Evolutionary conservation across 164 flowering plant species (phyloP).

Genomic region (Hamamelis virginiana): DNA sequence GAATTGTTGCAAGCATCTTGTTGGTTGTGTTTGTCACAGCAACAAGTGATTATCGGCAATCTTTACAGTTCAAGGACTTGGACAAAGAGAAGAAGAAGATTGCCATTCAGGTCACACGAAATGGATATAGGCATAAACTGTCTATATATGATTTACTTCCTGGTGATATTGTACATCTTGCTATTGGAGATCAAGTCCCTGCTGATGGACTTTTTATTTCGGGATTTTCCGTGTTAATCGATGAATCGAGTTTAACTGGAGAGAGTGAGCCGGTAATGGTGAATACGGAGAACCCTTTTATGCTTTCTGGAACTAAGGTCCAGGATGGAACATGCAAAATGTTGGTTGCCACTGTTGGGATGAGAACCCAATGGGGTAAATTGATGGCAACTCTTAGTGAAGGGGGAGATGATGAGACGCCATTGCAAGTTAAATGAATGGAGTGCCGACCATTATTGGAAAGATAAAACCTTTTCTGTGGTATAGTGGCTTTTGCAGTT

Average conservation of each 20-base stretch:
- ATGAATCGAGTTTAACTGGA: constrained; percentile 80
- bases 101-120: constrained; percentile 62
- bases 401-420: constrained; percentile 91
- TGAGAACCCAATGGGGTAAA: constrained; percentile 93
- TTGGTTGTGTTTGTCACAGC: constrained; percentile 85
- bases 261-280: constrained; percentile 77
- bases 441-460: constrained; percentile 87
- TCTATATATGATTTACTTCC: constrained; percentile 72
- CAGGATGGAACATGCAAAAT: constrained; percentile 84
- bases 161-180: constrained; percentile 80
- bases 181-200: constrained; percentile 83
- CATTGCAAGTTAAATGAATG: constrained; percentile 83
- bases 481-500: constrained; percentile 76
- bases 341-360: constrained; percentile 78
- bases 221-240: constrained; percentile 66
- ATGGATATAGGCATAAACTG: constrained; percentile 71
- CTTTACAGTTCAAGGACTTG: constrained; percentile 78
- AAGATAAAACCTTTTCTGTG: constrained; percentile 77
- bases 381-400: constrained; percentile 83
- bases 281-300: constrained; percentile 50
- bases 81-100: constrained; percentile 91
- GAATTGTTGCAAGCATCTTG: constrained; percentile 72
- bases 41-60: constrained; percentile 77
- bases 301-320: constrained; percentile 78
- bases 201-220: constrained; percentile 79